Percentiles rank a stretch among this genome's conserved stretches.
phyloP scores from a whole-genome alignment of 2,329 filamentous ascomycete genomes.

The Penicillium expansum region DNA sequence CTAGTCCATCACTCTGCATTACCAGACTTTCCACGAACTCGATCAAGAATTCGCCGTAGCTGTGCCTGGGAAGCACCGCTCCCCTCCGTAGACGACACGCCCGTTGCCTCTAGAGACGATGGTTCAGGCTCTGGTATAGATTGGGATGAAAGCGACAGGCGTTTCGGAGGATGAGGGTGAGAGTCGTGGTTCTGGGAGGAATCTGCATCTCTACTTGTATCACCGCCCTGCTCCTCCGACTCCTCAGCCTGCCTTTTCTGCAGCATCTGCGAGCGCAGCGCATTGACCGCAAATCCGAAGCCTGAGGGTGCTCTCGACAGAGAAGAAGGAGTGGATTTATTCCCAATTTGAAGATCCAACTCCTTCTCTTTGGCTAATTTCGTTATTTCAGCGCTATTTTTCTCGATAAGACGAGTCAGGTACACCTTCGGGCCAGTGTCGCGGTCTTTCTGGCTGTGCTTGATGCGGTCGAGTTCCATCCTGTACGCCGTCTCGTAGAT shows the following conservation, averaged over 20 bases:
- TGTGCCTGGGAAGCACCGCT: conserved; percentile 19
- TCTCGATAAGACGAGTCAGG: conserved; percentile 52
- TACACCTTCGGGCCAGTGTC: conserved; percentile 58
- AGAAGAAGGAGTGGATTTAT: conserved; percentile 3
- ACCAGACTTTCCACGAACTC: conserved; percentile 15
- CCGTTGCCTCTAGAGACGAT: conserved; percentile 22
- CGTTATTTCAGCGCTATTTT: conserved; percentile 34
- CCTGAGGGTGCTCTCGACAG: conserved; percentile 7
- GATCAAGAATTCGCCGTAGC: conserved; percentile 23
- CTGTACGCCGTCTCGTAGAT: conserved; percentile 88
- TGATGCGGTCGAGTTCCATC: conserved; percentile 73
- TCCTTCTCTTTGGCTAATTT: conserved; percentile 32
- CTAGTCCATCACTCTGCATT: neutral
- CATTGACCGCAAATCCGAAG: conserved; percentile 18
- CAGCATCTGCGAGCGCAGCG: conserved; percentile 20
- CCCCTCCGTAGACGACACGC: conserved; percentile 10
- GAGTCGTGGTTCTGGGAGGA: conserved; percentile 3
- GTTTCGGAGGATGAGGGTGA: conserved; percentile 15
- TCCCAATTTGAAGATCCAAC: conserved; percentile 19
- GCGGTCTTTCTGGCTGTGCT: conserved; percentile 35
- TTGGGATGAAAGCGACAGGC: conserved; percentile 12
- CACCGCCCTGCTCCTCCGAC: neutral
- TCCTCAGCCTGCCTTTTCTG: conserved; percentile 11
- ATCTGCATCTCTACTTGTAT: neutral
- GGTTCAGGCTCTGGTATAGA: conserved; percentile 18